Percentiles rank a stretch among this genome's conserved stretches.
Conservation (phyloP, 169 alveolate species). For the Plasmodium coatneyi region DNA sequence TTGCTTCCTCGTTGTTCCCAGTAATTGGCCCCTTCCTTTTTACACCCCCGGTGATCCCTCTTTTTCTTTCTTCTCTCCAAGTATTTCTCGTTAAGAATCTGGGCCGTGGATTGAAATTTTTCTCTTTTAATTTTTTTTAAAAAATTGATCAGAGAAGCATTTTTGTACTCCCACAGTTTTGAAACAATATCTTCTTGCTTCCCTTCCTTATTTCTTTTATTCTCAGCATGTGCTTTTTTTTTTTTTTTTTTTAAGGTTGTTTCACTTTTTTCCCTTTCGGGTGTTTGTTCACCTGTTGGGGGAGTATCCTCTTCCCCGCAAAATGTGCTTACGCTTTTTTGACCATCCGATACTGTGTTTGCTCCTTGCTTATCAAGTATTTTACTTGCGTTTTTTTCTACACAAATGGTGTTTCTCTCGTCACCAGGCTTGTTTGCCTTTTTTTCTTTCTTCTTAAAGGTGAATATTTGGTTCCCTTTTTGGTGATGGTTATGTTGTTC, state of each 20-base stretch:
- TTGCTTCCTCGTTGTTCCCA: background rate
- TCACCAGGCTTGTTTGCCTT: background rate
- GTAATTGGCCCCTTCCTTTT: background rate
- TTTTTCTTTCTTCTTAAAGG: background rate
- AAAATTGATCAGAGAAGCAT: conserved; percentile 2
- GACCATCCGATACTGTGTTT: background rate
- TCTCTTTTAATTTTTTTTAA: conserved; percentile 24
- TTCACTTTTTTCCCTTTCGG: background rate
- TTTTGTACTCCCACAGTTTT: conserved; percentile 3
- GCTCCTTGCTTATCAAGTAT: background rate
- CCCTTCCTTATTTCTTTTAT: background rate
- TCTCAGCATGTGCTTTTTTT: background rate
- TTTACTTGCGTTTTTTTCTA: background rate
- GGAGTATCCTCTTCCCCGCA: background rate
- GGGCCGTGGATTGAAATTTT: background rate
- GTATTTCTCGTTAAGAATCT: background rate
- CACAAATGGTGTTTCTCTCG: background rate
- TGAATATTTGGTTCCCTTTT: background rate
- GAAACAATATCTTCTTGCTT: background rate
- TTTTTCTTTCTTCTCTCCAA: background rate
- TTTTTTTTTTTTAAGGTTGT: background rate
- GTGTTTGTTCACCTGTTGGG: background rate
- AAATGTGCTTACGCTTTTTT: background rate
- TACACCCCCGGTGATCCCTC: background rate
- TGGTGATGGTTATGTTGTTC: background rate